Conservation (phyloP, 1,284 basidiomycete species). For the Trametes polyzona region DNA sequence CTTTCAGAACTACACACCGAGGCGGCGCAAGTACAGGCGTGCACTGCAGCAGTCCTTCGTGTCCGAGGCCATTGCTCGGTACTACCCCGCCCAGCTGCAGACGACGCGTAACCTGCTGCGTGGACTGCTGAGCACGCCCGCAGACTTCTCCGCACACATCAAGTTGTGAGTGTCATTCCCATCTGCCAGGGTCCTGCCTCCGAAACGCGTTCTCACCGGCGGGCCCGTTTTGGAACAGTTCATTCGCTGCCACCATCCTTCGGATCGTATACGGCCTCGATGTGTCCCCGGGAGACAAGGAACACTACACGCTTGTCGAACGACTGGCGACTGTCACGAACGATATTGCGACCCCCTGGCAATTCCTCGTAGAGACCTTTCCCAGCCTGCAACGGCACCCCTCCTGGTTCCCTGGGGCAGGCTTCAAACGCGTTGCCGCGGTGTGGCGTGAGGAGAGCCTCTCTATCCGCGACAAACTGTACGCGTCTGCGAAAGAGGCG, state of each 20-base stretch:
- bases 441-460: conserved; percentile 9
- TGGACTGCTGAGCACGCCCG: conserved; percentile 4
- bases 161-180: conserved; percentile 9
- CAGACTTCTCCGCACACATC: conserved; percentile 13
- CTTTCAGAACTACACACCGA: conserved; percentile 12
- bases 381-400: conserved; percentile 15
- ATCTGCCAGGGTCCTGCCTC: background rate
- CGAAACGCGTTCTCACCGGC: background rate
- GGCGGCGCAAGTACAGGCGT: conserved; percentile 19
- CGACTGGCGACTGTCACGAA: conserved; percentile 13
- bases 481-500: conserved; percentile 4
- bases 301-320: conserved; percentile 12
- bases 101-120: conserved; percentile 8
- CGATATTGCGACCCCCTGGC: conserved; percentile 15
- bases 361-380: conserved; percentile 18
- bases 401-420: conserved; percentile 19
- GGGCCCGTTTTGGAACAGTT: conserved; percentile 24
- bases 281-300: conserved; percentile 28
- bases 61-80: conserved; percentile 3
- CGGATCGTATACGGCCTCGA: conserved; percentile 38
- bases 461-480: conserved; percentile 10
- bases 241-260: conserved; percentile 35
- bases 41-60: conserved; percentile 12
- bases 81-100: conserved; percentile 1
- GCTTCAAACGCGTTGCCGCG: conserved; percentile 9